phyloP scores from a whole-genome alignment of 257 asterid genomes.

The Solanum corneliomulleri region DNA sequence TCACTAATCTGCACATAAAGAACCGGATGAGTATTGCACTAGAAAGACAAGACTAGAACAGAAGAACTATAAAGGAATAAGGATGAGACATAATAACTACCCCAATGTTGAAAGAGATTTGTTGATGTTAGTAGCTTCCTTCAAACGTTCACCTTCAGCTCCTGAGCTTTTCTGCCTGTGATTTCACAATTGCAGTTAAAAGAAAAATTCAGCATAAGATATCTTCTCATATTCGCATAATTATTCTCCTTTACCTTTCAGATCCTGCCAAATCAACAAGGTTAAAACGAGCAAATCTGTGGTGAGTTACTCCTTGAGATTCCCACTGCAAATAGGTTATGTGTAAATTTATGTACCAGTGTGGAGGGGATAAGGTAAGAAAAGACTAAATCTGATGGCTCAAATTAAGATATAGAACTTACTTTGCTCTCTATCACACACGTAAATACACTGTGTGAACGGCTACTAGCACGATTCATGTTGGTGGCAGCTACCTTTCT shows the following conservation, averaged over 20 bases:
- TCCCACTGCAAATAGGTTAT: constrained; percentile 54
- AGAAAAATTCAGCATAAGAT: background rate
- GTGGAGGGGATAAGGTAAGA: background rate
- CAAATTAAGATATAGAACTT: constrained; percentile 2
- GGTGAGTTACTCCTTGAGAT: constrained; percentile 81
- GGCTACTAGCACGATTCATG: constrained; percentile 97
- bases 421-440: constrained; percentile 94
- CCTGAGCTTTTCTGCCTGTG: constrained; percentile 97
- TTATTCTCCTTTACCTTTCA: constrained; percentile 53
- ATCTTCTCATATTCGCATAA: background rate
- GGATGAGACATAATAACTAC: constrained; percentile 26
- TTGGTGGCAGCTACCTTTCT: constrained; percentile 98
- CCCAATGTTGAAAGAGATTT: constrained; percentile 96
- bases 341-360: background rate
- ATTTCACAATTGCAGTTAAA: constrained; percentile 7
- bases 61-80: background rate
- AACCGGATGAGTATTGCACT: background rate
- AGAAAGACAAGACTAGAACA: background rate
- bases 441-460: constrained; percentile 97
- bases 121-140: constrained; percentile 97
- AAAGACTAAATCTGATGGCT: background rate
- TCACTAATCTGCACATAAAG: constrained; percentile 63
- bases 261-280: constrained; percentile 98
- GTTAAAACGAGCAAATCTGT: constrained; percentile 85
- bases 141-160: constrained; percentile 96